Evolutionary conservation across 148 eudicot species (phyloP).

Genomic region (Simmondsia chinensis): DNA sequence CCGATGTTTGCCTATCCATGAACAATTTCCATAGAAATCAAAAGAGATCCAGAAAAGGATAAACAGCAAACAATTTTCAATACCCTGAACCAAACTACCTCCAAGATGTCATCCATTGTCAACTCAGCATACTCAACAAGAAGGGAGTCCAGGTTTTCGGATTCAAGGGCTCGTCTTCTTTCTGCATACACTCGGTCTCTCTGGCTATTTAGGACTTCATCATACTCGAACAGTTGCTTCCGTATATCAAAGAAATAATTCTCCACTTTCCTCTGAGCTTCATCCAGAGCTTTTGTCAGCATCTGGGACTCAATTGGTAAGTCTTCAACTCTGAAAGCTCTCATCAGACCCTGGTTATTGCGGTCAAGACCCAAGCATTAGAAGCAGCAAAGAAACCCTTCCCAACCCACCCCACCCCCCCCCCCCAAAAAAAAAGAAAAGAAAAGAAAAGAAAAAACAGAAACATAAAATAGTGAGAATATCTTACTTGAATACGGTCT

Average conservation of each 20-base stretch:
- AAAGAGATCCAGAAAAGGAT: background rate
- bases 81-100: constrained; percentile 34
- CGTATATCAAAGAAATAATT: constrained; percentile 95
- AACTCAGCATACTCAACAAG: constrained; percentile 93
- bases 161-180: constrained; percentile 92
- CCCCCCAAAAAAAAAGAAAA: background rate
- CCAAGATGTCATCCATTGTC: constrained; percentile 95
- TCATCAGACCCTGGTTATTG: constrained; percentile 78
- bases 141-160: constrained; percentile 81
- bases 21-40: constrained; percentile 1
- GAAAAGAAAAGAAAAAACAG: background rate
- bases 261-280: constrained; percentile 99
- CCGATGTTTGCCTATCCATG: constrained; percentile 83
- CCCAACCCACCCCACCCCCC: too few species aligned
- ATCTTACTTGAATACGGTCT: constrained; percentile 83
- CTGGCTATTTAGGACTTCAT: constrained; percentile 98
- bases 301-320: constrained; percentile 97
- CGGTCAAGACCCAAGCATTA: too few species aligned
- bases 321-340: constrained; percentile 97
- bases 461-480: background rate
- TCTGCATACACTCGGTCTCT: constrained; percentile 95
- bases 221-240: constrained; percentile 91
- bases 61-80: background rate
- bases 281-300: constrained; percentile 95
- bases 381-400: too few species aligned